These are phyloP conservation scores for Aspergillus bertholletiae DNA, from an alignment of 495 filamentous ascomycete genomes.

Conservation along the genomic window DNA sequence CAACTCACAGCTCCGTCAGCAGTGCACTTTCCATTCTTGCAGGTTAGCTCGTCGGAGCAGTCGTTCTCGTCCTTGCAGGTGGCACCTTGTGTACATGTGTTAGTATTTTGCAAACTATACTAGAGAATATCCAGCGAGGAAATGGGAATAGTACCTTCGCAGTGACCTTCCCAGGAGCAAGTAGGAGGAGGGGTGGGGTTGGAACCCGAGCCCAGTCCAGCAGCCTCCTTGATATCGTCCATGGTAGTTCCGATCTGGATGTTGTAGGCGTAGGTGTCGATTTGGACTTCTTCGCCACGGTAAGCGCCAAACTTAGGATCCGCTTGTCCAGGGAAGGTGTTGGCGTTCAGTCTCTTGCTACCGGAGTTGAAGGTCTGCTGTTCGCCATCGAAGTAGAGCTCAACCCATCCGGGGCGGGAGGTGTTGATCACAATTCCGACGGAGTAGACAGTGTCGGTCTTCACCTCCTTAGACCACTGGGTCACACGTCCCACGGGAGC, in stretches of 20 bases:
- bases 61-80: no score
- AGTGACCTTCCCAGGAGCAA: constrained; percentile 21
- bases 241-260: constrained; percentile 9
- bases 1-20: no score
- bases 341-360: background rate
- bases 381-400: constrained; percentile 14
- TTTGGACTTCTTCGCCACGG: constrained; percentile 6
- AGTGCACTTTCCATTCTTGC: no score
- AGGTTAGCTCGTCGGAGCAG: no score
- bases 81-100: no score
- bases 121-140: no score
- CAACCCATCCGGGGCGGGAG: constrained; percentile 6
- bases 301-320: constrained; percentile 16
- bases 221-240: constrained; percentile 7
- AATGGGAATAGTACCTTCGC: constrained; percentile 18
- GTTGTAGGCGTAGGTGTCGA: constrained; percentile 11
- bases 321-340: constrained; percentile 3
- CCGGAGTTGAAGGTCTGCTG: constrained; percentile 5
- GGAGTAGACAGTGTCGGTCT: constrained; percentile 6
- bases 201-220: background rate
- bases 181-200: background rate
- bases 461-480: constrained; percentile 4
- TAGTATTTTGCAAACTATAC: no score
- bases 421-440: constrained; percentile 11
- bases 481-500: background rate